These are phyloP conservation scores for Rubroboletus satanas DNA, from an alignment of 768 basidiomycete species.

Conservation along the genomic window DNA sequence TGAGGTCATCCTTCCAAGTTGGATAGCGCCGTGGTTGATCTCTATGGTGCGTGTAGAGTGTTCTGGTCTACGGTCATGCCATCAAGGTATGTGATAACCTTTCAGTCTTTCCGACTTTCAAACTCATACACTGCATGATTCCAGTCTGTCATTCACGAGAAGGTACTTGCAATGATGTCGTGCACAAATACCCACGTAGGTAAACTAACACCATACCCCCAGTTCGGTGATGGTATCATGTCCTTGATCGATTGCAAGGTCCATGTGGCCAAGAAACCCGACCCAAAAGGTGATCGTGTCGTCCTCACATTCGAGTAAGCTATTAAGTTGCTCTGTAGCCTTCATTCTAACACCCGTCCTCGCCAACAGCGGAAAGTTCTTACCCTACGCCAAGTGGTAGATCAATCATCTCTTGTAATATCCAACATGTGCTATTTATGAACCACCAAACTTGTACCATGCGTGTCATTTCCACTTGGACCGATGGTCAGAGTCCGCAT, in stretches of 20 bases:
- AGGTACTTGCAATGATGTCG: slow-evolving; percentile 35
- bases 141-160: slow-evolving; percentile 74
- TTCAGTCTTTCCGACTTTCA: background rate
- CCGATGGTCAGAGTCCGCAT: background rate
- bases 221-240: slow-evolving; percentile 89
- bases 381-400: slow-evolving; percentile 71
- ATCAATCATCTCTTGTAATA: background rate
- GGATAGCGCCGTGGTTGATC: background rate
- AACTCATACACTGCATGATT: slow-evolving; percentile 1
- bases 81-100: slow-evolving; percentile 55
- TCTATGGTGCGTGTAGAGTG: slow-evolving; percentile 39
- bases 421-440: background rate
- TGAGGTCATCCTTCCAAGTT: slow-evolving; percentile 22
- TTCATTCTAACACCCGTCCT: slow-evolving; percentile 1
- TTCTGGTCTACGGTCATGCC: slow-evolving; percentile 73
- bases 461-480: slow-evolving; percentile 5
- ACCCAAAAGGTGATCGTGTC: slow-evolving; percentile 78
- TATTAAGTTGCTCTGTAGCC: background rate
- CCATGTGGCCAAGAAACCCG: slow-evolving; percentile 59
- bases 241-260: slow-evolving; percentile 84
- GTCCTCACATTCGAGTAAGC: slow-evolving; percentile 77
- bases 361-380: slow-evolving; percentile 63
- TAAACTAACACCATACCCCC: background rate
- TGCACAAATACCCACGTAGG: background rate
- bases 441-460: background rate